These are phyloP conservation scores for Basipetospora chlamydospora DNA, from an alignment of 2,329 filamentous ascomycete species.

Conservation along the genomic window DNA sequence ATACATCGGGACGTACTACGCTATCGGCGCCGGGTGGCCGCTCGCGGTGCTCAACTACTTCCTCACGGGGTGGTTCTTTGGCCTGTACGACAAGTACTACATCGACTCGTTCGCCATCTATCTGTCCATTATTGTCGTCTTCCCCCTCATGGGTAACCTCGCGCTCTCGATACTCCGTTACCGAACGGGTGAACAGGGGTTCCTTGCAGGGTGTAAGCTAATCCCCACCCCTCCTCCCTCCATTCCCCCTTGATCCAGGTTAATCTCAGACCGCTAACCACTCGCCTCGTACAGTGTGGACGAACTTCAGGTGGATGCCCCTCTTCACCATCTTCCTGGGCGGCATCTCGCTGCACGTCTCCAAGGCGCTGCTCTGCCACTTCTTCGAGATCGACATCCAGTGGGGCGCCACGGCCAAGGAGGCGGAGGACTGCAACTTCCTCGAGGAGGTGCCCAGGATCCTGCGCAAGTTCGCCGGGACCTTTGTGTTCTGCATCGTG, in stretches of 20 bases:
- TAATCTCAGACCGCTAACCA: neutral
- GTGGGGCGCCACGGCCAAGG: constrained; percentile 45
- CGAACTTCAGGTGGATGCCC: constrained; percentile 49
- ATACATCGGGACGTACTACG: constrained; percentile 60
- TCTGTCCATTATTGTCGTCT: constrained; percentile 48
- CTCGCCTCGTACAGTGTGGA: constrained; percentile 19
- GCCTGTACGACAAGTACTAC: constrained; percentile 51
- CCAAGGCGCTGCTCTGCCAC: constrained; percentile 25
- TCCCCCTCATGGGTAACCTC: constrained; percentile 46
- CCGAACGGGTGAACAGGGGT: constrained; percentile 36
- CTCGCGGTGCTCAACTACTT: constrained; percentile 58
- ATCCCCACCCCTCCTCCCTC: constrained; percentile 14
- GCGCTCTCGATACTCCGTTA: constrained; percentile 49
- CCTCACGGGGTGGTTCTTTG: constrained; percentile 56
- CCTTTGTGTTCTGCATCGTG: constrained; percentile 33
- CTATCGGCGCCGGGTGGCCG: constrained; percentile 52
- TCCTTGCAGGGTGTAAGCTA: constrained; percentile 23
- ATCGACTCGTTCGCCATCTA: constrained; percentile 52
- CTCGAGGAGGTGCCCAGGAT: constrained; percentile 40
- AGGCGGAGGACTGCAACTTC: constrained; percentile 40
- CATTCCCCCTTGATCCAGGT: neutral
- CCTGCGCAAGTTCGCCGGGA: constrained; percentile 35
- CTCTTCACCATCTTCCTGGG: constrained; percentile 33
- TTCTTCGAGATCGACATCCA: constrained; percentile 27
- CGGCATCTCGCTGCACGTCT: constrained; percentile 27